These are phyloP conservation scores for Chimonanthus salicifolius DNA, from an alignment of 164 flowering plant genomes.

Conservation along the genomic window DNA sequence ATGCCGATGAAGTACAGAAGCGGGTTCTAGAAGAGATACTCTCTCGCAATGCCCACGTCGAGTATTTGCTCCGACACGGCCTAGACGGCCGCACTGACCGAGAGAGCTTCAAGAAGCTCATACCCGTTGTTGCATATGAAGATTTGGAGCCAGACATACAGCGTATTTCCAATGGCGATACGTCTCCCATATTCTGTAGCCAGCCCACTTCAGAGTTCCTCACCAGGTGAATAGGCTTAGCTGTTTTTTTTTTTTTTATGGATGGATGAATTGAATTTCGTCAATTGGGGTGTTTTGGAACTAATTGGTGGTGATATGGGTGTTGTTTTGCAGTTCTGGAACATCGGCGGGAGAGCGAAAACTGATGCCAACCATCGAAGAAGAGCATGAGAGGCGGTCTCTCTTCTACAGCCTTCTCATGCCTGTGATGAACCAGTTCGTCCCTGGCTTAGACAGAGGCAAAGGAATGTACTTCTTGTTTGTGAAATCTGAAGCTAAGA, in stretches of 20 bases:
- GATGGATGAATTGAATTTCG: neutral
- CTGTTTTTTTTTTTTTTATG: neutral
- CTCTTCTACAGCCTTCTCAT: slow-evolving; percentile 67
- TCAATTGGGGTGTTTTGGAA: neutral
- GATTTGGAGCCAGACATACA: slow-evolving; percentile 56
- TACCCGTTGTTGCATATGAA: slow-evolving; percentile 77
- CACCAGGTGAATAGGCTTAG: slow-evolving; percentile 42
- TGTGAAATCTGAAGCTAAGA: slow-evolving; percentile 79
- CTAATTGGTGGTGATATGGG: neutral
- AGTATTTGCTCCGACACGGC: slow-evolving; percentile 56
- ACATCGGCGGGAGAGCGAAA: slow-evolving; percentile 94
- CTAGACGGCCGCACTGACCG: slow-evolving; percentile 61
- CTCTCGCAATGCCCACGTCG: slow-evolving; percentile 58
- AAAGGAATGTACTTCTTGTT: slow-evolving; percentile 95
- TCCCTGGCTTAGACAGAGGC: slow-evolving; percentile 69
- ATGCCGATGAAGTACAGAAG: slow-evolving; percentile 57
- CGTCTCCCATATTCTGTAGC: slow-evolving; percentile 63
- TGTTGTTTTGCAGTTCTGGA: slow-evolving; percentile 60
- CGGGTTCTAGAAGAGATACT: slow-evolving; percentile 64
- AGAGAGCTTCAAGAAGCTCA: slow-evolving; percentile 60
- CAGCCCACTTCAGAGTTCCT: slow-evolving; percentile 82
- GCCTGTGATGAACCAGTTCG: slow-evolving; percentile 93
- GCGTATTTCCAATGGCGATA: slow-evolving; percentile 79
- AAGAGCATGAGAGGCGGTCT: slow-evolving; percentile 67
- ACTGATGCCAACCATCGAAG: slow-evolving; percentile 89